Conservation (phyloP, 169 alveolate species). For the Perkinsus olseni region DNA sequence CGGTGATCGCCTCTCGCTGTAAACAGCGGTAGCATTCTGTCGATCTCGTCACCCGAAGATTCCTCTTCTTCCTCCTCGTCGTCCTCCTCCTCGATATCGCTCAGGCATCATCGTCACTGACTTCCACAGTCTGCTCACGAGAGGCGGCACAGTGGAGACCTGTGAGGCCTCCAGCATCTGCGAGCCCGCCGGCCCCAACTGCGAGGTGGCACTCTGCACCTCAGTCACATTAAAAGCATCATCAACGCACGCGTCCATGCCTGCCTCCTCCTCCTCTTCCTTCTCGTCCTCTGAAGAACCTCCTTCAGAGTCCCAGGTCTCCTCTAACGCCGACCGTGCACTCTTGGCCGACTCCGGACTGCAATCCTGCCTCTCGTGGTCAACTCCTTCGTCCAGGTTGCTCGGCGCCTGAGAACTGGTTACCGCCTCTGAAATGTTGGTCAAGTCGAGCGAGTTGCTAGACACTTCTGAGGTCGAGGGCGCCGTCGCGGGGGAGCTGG, state of each 20-base stretch:
- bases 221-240: neutral
- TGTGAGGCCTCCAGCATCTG: neutral
- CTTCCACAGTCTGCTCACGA: neutral
- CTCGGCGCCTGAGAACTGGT: neutral
- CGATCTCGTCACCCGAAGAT: neutral
- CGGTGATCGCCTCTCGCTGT: neutral
- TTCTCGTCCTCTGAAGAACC: neutral
- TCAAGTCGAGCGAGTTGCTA: neutral
- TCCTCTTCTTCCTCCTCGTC: neutral
- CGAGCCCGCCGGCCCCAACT: neutral
- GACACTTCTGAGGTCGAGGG: neutral
- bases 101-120: conserved; percentile 1
- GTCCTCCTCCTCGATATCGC: neutral
- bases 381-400: neutral
- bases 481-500: neutral
- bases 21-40: neutral
- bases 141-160: neutral
- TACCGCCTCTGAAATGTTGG: neutral
- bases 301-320: neutral
- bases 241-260: neutral
- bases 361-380: neutral
- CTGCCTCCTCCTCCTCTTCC: neutral
- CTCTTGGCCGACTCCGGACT: neutral
- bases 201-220: neutral
- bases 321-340: neutral